Evolutionary conservation across 2,329 filamentous ascomycete species (phyloP).

Genomic region (Fusarium heterosporum): DNA sequence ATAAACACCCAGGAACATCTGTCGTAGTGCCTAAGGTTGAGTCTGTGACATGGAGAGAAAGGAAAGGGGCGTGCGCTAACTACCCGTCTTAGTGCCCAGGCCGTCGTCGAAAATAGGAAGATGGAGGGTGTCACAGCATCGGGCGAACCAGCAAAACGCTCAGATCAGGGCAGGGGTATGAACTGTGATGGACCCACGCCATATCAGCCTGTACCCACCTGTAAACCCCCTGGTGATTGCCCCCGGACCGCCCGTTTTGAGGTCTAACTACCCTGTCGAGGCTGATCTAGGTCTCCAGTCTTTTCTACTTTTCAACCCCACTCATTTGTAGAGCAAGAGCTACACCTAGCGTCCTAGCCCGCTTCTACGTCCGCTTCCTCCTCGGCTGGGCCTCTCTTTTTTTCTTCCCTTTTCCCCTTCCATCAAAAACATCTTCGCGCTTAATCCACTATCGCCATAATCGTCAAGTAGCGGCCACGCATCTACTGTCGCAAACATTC

Average conservation of each 20-base stretch:
- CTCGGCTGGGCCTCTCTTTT: constrained; percentile 45
- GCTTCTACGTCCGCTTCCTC: constrained; percentile 36
- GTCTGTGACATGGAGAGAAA: constrained; percentile 7
- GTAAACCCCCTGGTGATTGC: neutral
- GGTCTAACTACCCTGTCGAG: neutral
- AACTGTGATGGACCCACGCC: neutral
- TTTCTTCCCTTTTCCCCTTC: constrained; percentile 47
- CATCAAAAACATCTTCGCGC: constrained; percentile 45
- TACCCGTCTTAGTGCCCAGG: constrained; percentile 7
- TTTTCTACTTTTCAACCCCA: neutral
- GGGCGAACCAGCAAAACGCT: constrained; percentile 9
- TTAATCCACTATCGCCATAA: constrained; percentile 30
- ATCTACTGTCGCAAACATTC: constrained; percentile 18
- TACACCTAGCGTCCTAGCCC: constrained; percentile 27
- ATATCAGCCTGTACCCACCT: neutral
- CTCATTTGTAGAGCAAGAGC: constrained; percentile 15
- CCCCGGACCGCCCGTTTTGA: neutral
- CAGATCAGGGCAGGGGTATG: neutral
- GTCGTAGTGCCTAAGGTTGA: constrained; percentile 10
- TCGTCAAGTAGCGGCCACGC: constrained; percentile 32
- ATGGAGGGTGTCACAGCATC: constrained; percentile 16
- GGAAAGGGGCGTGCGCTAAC: constrained; percentile 21
- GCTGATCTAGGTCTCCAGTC: neutral
- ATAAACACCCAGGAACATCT: constrained; percentile 15
- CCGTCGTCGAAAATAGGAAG: neutral